Evolutionary conservation across 805 yeast species (phyloP), one percentile per base, ranked within the genome.

Genomic region (Isabelozyma heimii): DNA sequence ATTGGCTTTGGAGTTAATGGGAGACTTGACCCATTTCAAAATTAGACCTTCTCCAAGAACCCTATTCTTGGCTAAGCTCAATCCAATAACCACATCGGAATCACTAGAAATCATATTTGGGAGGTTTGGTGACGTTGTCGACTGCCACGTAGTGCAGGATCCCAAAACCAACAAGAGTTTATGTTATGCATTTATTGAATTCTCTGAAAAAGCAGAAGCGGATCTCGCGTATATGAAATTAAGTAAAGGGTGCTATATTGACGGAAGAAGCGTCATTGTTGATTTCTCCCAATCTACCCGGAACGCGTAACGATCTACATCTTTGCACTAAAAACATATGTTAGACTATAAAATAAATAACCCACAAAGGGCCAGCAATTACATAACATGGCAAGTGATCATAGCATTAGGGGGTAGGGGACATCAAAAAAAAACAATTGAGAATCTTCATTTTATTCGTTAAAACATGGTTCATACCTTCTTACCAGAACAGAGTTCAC

Each of bases 101-200:
- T 88, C 85, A 44, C 59, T 85, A 26, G 66, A 70, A 38, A 61
- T 77, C 30, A 80, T 85, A 12, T 85, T 85, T 57, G 69, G 79
- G n/a, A 67, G 87, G 45, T 85, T 84, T 66, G 91, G 91, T 1
- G 53, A 63, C 5, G 77, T 85, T 15, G 49, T 56, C 1, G 72
- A 80, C 1, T 77, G 83, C 49, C 83, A 83, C 46, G 66, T 85
- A 13, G 71, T 84, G 12, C 61, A 69, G 38, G 86, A 82, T 52
- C 66, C 65, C 27, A 62, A 56, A 4, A 73, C 83, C 0, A 77
- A 80, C 0, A 74, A 73, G 13, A 79, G 84, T 1, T 57, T 82
- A 37, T 76, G 81, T 46, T 85, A 85, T 57, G 91, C 84, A 2
- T 85, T 85, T 52, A 78, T 85, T 28, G 87, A 84, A 56, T 85